Base-by-base conservation (phyloP, 2,329 filamentous ascomycete species). In the Colletotrichum horii region DNA sequence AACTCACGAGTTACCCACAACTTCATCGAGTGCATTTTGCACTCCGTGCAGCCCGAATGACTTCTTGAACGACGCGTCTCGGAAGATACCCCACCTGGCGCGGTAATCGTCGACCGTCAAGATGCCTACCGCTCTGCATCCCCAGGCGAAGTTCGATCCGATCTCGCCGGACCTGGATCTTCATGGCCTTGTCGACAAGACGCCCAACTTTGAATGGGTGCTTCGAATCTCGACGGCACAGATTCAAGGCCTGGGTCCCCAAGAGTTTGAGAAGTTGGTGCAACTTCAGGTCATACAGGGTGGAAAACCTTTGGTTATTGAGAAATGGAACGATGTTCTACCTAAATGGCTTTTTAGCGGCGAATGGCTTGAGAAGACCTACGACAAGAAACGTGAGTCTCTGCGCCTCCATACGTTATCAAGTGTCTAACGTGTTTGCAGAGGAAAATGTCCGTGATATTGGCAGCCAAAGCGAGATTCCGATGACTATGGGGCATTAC, bases 401-500 rank as follows among this genome's bases (percentile, higher is more conserved):
- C 12, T 15, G 15, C 34, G 34, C 36, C 22, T 36, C 8, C 56
- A 24, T 58, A 58, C 16, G 38, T 3, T 12, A 14, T 65, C 38
- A 24, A 65, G 32, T 74, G 73, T 77, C 80, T 83, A 38, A 85
- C 56, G 28, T 60, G 24, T 52, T 56, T 76, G 26, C 78, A 96
- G 95, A 94, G 81, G 96, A 98, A 83, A 93, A 92, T 83, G 95
- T 97, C 71, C 92, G 96, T 79, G 96, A 98, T 81, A 92, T 98
- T 65, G 91, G 90, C 12, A 89, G 90, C 15, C 93, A 94, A 77
- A 87, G 89, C 68, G 93, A 96, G 80, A 91, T 98, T 12, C 94
- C 94, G 2, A 94, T 98, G 87, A 96, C 95, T 0, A 95, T 95
- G 77, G 94, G 93, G 2, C 96, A 98, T 83, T 99, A 99, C 84